Evolutionary conservation across 2,329 filamentous ascomycete species (phyloP).

Genomic region (Aspergillus tamarii): DNA sequence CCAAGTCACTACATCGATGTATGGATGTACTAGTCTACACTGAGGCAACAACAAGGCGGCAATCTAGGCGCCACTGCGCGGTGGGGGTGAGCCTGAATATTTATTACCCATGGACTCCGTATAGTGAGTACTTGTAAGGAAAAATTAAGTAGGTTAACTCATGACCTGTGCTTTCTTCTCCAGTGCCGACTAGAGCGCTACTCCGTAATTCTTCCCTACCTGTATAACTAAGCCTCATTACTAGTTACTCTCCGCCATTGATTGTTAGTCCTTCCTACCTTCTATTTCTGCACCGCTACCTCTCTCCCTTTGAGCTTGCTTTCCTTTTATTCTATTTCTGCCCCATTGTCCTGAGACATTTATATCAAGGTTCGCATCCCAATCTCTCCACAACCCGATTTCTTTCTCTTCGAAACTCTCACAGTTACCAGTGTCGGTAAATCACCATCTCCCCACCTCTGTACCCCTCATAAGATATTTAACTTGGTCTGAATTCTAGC

Average conservation of each 20-base stretch:
- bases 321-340: not conserved
- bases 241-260: not conserved
- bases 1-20: not conserved
- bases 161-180: not conserved
- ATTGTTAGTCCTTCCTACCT: not conserved
- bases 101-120: not conserved
- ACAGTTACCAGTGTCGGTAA: not conserved
- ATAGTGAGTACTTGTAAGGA: not conserved
- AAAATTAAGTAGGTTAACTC: not conserved
- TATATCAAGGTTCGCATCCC: not conserved
- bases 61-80: not conserved
- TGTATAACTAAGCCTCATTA: constrained; percentile 5
- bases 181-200: not conserved
- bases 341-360: not conserved
- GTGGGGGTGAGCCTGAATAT: not conserved
- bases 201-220: not conserved
- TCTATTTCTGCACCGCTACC: not conserved
- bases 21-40: not conserved
- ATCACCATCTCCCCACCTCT: not conserved
- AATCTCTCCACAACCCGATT: not conserved
- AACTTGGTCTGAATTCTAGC: not conserved
- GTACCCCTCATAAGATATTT: not conserved
- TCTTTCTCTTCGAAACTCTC: not conserved
- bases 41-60: not conserved
- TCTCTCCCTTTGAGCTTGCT: not conserved